phyloP scores from a whole-genome alignment of 768 basidiomycete species.

The Glaciozyma martinii region DNA sequence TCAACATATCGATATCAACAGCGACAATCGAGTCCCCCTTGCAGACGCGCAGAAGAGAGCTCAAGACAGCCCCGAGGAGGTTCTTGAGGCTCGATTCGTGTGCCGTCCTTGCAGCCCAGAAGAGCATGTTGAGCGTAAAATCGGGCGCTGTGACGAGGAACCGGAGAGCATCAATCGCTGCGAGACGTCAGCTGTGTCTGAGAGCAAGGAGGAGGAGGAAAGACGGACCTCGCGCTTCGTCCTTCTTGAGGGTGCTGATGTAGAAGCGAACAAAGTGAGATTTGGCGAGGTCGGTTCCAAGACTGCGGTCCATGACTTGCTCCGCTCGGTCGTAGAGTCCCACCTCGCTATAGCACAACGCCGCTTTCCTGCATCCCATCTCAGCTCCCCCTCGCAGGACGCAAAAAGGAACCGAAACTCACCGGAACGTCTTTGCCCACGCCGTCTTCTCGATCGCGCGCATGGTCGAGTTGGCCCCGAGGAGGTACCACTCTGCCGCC shows the following conservation, averaged over 20 bases:
- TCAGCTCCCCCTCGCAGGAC: neutral
- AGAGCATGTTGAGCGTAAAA: slow-evolving; percentile 5
- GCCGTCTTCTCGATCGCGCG: neutral
- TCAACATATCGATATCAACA: neutral
- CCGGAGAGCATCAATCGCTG: neutral
- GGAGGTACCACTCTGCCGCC: slow-evolving; percentile 3
- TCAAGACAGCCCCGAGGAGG: neutral
- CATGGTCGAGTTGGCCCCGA: neutral
- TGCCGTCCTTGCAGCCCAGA: slow-evolving; percentile 8
- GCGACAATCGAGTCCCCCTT: too few species aligned
- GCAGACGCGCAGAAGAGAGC: neutral
- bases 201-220: neutral
- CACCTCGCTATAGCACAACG: neutral
- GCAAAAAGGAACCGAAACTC: neutral
- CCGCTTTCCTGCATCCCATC: neutral
- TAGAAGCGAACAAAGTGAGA: slow-evolving; percentile 15
- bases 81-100: neutral
- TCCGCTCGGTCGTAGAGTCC: neutral
- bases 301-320: neutral
- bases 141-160: slow-evolving; percentile 1
- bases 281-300: neutral
- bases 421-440: slow-evolving; percentile 1
- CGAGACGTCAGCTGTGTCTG: neutral
- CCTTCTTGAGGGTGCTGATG: neutral
- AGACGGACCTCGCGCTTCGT: neutral